Base-by-base conservation (phyloP, 177 flowering plant species). In the Vitis hybrid region DNA sequence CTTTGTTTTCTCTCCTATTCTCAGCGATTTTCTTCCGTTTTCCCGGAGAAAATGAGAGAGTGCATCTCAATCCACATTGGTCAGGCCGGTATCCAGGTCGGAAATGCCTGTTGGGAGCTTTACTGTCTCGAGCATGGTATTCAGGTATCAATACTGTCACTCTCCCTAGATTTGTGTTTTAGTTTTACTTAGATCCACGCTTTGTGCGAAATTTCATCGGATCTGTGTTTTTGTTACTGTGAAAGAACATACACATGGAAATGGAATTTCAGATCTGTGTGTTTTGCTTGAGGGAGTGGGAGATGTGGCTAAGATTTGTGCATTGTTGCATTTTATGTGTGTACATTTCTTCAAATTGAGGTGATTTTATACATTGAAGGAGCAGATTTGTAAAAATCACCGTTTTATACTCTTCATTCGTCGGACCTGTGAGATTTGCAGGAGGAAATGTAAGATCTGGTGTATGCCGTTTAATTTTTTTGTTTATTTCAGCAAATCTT, bases 41-140 rank as follows among this genome's bases (percentile, higher is more conserved):
- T 9, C 51, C 3, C 5, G 29, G 29, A 33, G 74, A 84, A 79
- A 81, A 86, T 85, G 89, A 83, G 88, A 73, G 88, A 85, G 86
- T 85, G 88, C 85, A 85, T 85, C n/a, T 85, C 88, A 33, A 76
- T 83, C 67, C 89, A 83, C 83, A 83, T 83, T 57, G 89, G 89
- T 18, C 89, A 85, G 80, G 86, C 90, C 67, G 88, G 90, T 64
- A 85, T 86, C 22, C 90, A 86, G 83, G 90, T 85, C 76, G 90
- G 88, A 20, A 86, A 86, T 74, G 88, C 90, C 52, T 85, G 88
- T 79, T 86, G 87, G 89, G 86, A 84, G 64, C 89, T 86, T 71
- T 84, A 84, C 83, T 86, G 86, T 73, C 89, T 86, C 80, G 87
- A 84, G 82, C 89, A 84, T 56, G 89, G 90, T 75, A 83, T 86